Percentiles rank a stretch among this genome's conserved stretches.
These are phyloP conservation scores for Sphagnum contortum DNA, from an alignment of 225 moss, liverwort and hornwort genomes.

Conservation along the genomic window DNA sequence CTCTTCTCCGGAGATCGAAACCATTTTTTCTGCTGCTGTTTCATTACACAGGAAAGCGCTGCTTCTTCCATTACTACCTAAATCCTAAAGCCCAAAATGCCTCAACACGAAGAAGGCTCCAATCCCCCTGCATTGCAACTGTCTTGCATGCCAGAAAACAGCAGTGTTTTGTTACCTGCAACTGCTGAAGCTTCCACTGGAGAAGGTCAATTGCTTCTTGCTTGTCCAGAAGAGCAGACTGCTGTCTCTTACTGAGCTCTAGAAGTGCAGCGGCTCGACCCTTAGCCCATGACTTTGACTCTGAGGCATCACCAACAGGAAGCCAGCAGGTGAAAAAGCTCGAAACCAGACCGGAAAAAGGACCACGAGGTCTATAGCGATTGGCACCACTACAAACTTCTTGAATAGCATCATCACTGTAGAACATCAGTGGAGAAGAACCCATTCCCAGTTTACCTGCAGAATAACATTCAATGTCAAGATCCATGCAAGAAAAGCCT, in stretches of 20 bases:
- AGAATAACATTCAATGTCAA: too few species aligned
- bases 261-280: constrained; percentile 51
- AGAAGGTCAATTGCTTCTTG: constrained; percentile 81
- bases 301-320: constrained; percentile 17
- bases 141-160: too few species aligned
- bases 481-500: too few species aligned
- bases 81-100: too few species aligned
- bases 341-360: constrained; percentile 45
- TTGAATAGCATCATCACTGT: constrained; percentile 32
- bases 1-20: too few species aligned
- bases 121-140: too few species aligned
- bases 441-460: constrained; percentile 9
- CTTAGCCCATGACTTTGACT: constrained; percentile 38
- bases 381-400: constrained; percentile 39
- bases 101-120: too few species aligned
- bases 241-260: constrained; percentile 66
- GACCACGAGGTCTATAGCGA: constrained; percentile 38
- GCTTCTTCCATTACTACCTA: too few species aligned
- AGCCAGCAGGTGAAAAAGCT: constrained; percentile 19
- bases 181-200: constrained; percentile 80
- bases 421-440: constrained; percentile 25
- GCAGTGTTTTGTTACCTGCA: constrained; percentile 16
- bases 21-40: too few species aligned
- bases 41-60: too few species aligned
- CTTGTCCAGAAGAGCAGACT: constrained; percentile 65